A percentile compares a stretch with the other conserved stretches of the same genome.
Conservation (phyloP, 805 yeast genomes). For the Starmerella vaccinii region DNA sequence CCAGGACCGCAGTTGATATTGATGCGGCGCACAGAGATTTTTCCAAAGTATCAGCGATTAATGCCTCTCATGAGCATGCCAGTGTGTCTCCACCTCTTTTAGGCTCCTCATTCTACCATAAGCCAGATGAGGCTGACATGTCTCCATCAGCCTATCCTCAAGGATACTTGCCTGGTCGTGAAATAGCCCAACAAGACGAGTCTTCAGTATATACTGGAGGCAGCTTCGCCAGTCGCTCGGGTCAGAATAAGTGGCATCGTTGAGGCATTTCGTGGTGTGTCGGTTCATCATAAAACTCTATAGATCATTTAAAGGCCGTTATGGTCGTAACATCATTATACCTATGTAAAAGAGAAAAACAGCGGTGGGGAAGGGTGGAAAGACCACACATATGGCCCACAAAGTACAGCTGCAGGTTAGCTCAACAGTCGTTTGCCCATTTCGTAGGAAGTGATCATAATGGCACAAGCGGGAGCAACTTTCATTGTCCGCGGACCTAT, state of each 20-base stretch:
- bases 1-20: too few relatives aligned
- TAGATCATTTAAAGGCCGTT: slow-evolving; percentile 2
- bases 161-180: background rate
- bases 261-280: background rate
- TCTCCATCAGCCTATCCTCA: background rate
- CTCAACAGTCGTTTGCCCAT: slow-evolving; percentile 56
- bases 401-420: background rate
- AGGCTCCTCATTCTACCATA: background rate
- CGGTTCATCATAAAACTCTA: background rate
- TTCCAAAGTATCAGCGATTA: background rate
- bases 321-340: slow-evolving; percentile 3
- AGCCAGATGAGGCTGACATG: background rate
- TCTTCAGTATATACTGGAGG: background rate
- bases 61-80: background rate
- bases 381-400: background rate
- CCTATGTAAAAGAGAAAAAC: background rate
- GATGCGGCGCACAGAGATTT: background rate
- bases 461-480: slow-evolving; percentile 95
- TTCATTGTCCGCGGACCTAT: slow-evolving; percentile 75
- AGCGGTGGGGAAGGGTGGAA: background rate
- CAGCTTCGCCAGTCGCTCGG: background rate
- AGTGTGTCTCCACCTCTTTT: background rate
- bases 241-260: background rate
- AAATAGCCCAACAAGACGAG: background rate
- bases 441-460: slow-evolving; percentile 94